phyloP scores from a whole-genome alignment of 208 protist genomes.

The Naegleria lovaniensis region DNA sequence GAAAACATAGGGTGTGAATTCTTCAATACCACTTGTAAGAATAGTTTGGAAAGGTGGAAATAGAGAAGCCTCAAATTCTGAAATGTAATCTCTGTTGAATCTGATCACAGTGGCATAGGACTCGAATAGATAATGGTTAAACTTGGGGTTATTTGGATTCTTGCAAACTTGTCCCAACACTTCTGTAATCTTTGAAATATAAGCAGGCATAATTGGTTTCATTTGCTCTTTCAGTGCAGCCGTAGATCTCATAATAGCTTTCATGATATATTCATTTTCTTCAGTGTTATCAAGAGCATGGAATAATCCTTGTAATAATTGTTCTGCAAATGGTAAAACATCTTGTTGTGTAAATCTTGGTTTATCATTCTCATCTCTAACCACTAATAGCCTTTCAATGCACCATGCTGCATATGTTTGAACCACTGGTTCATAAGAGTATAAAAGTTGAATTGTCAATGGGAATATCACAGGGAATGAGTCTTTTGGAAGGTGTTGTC shows the following conservation, averaged over 20 bases:
- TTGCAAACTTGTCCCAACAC: slow-evolving; percentile 55
- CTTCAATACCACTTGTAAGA: slow-evolving; percentile 74
- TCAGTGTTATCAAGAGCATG: slow-evolving; percentile 45
- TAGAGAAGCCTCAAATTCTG: slow-evolving; percentile 44
- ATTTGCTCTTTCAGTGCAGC: slow-evolving; percentile 44
- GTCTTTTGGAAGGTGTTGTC: slow-evolving; percentile 62
- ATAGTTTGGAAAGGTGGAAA: slow-evolving; percentile 74
- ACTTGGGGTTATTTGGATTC: slow-evolving; percentile 85
- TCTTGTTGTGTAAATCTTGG: slow-evolving; percentile 1
- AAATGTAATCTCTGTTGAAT: slow-evolving; percentile 45
- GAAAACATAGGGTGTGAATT: slow-evolving; percentile 92
- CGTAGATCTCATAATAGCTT: slow-evolving; percentile 72
- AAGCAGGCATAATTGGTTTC: neutral
- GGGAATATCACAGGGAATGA: slow-evolving; percentile 55
- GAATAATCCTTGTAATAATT: slow-evolving; percentile 76
- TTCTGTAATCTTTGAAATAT: slow-evolving; percentile 39
- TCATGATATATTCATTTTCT: slow-evolving; percentile 83
- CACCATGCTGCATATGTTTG: slow-evolving; percentile 82
- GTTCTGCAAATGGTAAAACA: slow-evolving; percentile 51
- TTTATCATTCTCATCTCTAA: neutral
- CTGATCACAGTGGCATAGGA: slow-evolving; percentile 78
- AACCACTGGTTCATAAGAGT: slow-evolving; percentile 65
- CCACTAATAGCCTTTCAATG: slow-evolving; percentile 53
- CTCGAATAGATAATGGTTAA: slow-evolving; percentile 93
- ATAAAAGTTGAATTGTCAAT: slow-evolving; percentile 61